Base-by-base conservation (phyloP, 2,329 filamentous ascomycete genomes). In the Lithohypha guttulata region DNA sequence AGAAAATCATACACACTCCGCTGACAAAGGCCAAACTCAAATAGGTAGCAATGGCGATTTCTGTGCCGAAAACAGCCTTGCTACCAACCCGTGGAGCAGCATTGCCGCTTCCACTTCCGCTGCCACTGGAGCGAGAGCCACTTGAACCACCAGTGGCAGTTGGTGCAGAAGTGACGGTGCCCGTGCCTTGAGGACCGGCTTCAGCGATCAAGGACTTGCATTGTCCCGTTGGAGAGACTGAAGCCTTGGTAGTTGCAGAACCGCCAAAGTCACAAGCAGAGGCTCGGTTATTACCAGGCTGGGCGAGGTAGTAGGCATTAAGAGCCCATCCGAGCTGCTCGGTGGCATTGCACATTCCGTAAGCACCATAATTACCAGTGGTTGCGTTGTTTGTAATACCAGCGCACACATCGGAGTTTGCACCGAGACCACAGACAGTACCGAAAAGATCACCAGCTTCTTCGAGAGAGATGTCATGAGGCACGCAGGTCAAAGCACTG, bases 401-500 rank as follows among this genome's bases (percentile, higher is more conserved):
- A 10, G 42, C 44, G 50, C 65, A 68, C 35, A 57, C 53, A 22
- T 22, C 35, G 18, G 53, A 56, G 25, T 42, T 45, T 38, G 55
- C 45, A 15, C 50, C 46, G 10, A 56, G 49, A 42, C 63, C 62
- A 44, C 63, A 68, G 33, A 68, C 54, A 8, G 55, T 46, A 33
- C 54, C 69, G 62, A 96, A 96, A 51, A 91, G 72, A 11, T 71
- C 64, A 34, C 72, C 74, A 53, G 76, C 81, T 41, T 75, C 64
- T 39, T 77, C 68, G 34, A 65, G 58, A 47, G 71, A 64, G 17
- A 85, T 64, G 51, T 62, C 61, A 32, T 69, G 61, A 31, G 72
- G 66, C 44, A 85, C 75, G 65, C 91, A 98, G 43, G 67, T 65
- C 42, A 93, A 66, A 30, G 76, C 77, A 48, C 74, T 67, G 59